Evolutionary conservation across 805 yeast genomes (phyloP).

Genomic region (Candida xyloterini): DNA sequence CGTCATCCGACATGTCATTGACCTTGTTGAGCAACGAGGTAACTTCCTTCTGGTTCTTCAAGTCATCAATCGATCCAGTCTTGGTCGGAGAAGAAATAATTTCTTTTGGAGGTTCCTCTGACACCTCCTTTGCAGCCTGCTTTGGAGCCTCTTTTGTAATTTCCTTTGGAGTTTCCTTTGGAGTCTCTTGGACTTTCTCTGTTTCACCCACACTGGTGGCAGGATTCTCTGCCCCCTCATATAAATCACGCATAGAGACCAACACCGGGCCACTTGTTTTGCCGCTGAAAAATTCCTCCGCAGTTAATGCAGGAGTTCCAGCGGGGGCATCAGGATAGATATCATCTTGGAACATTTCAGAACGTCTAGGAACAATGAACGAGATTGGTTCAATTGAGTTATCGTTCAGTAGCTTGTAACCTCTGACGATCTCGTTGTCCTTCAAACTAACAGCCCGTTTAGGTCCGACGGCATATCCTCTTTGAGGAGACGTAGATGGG

Average conservation of each 20-base stretch:
- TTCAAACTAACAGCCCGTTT: constrained; percentile 72
- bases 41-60: constrained; percentile 48
- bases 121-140: constrained; percentile 15
- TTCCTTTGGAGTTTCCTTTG: constrained; percentile 12
- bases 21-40: constrained; percentile 46
- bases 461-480: constrained; percentile 92
- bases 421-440: constrained; percentile 80
- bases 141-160: not conserved
- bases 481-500: constrained; percentile 87
- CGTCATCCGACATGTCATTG: constrained; percentile 38
- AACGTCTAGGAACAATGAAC: constrained; percentile 89
- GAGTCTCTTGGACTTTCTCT: constrained; percentile 1
- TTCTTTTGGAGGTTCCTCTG: constrained; percentile 12
- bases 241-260: constrained; percentile 70
- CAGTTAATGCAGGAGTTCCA: constrained; percentile 68
- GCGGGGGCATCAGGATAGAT: constrained; percentile 92
- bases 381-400: constrained; percentile 84
- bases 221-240: constrained; percentile 69
- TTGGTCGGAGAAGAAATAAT: constrained; percentile 2
- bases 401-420: constrained; percentile 87
- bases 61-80: constrained; percentile 37
- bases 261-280: constrained; percentile 78
- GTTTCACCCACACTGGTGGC: constrained; percentile 30
- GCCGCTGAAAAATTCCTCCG: constrained; percentile 79
- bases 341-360: constrained; percentile 89